Evolutionary conservation across 768 basidiomycete species (phyloP), one percentile per base, ranked within the genome.

Genomic region (Chlorophyllum brunneum): DNA sequence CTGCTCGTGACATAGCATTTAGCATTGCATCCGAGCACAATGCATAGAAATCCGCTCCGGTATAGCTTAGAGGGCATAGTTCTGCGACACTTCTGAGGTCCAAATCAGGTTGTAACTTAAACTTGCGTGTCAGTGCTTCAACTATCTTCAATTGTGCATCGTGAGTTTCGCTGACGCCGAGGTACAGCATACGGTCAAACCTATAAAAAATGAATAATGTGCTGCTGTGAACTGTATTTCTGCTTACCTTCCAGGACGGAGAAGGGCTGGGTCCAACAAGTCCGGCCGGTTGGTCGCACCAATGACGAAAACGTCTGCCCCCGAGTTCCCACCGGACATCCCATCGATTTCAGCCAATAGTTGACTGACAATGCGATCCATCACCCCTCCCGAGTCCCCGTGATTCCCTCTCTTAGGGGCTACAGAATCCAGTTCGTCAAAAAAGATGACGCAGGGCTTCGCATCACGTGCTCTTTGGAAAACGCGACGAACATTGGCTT

Each of bases 21-120:
- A 99, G 75, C 79, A 99, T 83, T 1, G 97, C 95, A 67, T 99
- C 95, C 4, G 93, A 89, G 67, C 97, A 98, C 7, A 99, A 73
- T 0, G 97, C 97, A 71, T 99, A 98, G 57, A 98, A 94, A 65
- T 99, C 97, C 36, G 97, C 97, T 38, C 97, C 97, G 2, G 97
- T 98, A 63, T 87, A 94, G 64, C 94, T 92, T 74, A 95, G 92
- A 0, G 92, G 86, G 56, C 95, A 98, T 29, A 71, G 69, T 23
- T 82, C 74, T 18, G 88, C 90, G 38, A 99, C 67, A 6, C 61
- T 55, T 16, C 67, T 65, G 5, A 98, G 78, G 59, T 85, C 72
- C 6, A 94, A 73, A 43, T 68, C 71, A 0, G 86, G 76, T 59
- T 89, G 79, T 22, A 98, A 77, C 30, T 79, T 82, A 75, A 99